Conservation (phyloP, 257 asterid genomes). For the Forsythia viridissima region DNA sequence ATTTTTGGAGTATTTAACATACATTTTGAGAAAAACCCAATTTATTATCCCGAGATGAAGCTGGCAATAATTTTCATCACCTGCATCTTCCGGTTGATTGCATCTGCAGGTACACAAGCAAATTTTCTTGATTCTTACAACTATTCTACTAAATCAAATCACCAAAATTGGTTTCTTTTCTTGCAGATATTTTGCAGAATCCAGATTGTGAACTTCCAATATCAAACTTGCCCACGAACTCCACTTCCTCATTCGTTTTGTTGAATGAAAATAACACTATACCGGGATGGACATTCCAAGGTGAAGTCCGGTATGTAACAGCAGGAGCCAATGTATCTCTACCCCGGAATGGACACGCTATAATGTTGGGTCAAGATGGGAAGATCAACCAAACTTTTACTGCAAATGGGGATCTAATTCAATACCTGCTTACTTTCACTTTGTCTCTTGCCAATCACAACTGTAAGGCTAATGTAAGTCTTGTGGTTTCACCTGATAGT, state of each 20-base stretch:
- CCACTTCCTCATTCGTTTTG: constrained; percentile 31
- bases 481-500: constrained; percentile 57
- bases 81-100: constrained; percentile 27
- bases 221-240: constrained; percentile 40
- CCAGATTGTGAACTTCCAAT: constrained; percentile 60
- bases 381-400: constrained; percentile 55
- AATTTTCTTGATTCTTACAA: not conserved
- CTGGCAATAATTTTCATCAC: constrained; percentile 13
- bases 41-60: constrained; percentile 27
- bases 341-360: constrained; percentile 46
- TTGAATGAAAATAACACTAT: constrained; percentile 45
- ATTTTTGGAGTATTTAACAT: no score
- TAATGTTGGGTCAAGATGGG: constrained; percentile 50
- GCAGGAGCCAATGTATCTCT: constrained; percentile 28
- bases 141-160: not conserved
- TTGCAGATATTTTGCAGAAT: constrained; percentile 53
- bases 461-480: constrained; percentile 53
- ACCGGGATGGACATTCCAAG: constrained; percentile 62
- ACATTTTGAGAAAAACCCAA: not conserved
- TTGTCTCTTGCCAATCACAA: constrained; percentile 34
- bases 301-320: constrained; percentile 41
- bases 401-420: constrained; percentile 33
- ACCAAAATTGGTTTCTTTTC: not conserved
- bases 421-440: constrained; percentile 53
- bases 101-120: constrained; percentile 33